Evolutionary conservation across 2,329 filamentous ascomycete genomes (phyloP).

Genomic region (Microdochium paspali): DNA sequence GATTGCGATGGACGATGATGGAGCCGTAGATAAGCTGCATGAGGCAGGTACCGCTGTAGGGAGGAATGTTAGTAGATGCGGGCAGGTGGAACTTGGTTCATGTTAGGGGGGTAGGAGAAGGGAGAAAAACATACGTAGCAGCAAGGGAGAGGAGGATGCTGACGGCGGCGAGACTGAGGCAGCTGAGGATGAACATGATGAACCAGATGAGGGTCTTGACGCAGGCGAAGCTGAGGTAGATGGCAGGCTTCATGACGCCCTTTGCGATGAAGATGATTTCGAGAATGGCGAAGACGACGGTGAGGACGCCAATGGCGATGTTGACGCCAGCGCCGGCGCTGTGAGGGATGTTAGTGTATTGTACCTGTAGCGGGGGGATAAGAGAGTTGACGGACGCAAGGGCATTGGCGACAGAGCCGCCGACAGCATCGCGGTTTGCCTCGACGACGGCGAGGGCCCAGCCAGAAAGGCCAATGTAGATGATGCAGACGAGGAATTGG

Average conservation of each 20-base stretch:
- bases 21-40: conserved; percentile 13
- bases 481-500: conserved; percentile 12
- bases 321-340: conserved; percentile 11
- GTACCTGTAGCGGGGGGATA: not conserved
- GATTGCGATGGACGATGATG: conserved; percentile 12
- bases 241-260: conserved; percentile 11
- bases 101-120: no score
- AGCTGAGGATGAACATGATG: conserved; percentile 9
- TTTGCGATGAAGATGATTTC: conserved; percentile 13
- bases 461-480: conserved; percentile 9
- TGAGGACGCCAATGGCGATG: conserved; percentile 10
- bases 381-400: conserved; percentile 5
- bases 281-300: conserved; percentile 11
- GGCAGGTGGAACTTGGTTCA: no score
- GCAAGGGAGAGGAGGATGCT: conserved; percentile 6
- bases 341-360: not conserved
- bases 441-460: conserved; percentile 5
- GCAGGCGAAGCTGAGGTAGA: conserved; percentile 13
- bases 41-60: conserved; percentile 8
- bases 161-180: conserved; percentile 5
- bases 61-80: not conserved
- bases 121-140: conserved; percentile 6
- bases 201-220: conserved; percentile 12
- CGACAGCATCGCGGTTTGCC: not conserved
- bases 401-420: conserved; percentile 2